phyloP scores from a whole-genome alignment of 2,329 filamentous ascomycete species.

The Diplodia seriata region DNA sequence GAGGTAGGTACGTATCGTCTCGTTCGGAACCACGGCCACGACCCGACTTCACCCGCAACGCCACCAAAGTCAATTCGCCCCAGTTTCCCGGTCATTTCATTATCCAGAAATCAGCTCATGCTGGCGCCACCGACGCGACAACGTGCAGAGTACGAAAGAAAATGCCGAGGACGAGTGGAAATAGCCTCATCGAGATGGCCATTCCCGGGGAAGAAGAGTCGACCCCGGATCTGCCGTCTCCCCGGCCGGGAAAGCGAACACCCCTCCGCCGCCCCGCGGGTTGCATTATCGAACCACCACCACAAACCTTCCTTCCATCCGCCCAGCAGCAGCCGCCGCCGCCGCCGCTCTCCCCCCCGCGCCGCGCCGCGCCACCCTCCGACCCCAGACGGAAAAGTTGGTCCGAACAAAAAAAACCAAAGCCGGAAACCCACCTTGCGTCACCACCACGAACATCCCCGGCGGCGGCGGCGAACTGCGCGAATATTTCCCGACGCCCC shows the following conservation, averaged over 20 bases:
- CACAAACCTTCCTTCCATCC: not conserved
- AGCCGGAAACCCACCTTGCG: not conserved
- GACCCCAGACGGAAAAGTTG: not conserved
- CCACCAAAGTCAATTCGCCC: not conserved
- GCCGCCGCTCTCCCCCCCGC: too few relatives aligned
- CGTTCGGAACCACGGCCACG: not conserved
- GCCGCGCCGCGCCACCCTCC: too few relatives aligned
- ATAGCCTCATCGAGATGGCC: not conserved
- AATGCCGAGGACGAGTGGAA: not conserved
- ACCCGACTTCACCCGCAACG: conserved; percentile 1
- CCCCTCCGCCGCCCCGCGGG: not conserved
- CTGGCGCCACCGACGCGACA: not conserved
- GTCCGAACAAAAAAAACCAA: not conserved
- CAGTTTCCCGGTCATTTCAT: not conserved
- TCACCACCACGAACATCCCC: not conserved
- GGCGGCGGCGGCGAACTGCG: not conserved
- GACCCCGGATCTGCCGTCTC: not conserved
- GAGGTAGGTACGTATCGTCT: conserved; percentile 1
- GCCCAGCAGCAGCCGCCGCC: not conserved
- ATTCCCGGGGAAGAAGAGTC: not conserved
- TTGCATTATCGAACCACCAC: not conserved
- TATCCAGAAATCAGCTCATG: not conserved
- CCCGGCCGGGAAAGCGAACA: not conserved
- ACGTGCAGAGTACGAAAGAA: not conserved
- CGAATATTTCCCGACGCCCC: not conserved